phyloP scores from a whole-genome alignment of 2,329 filamentous ascomycete species.

The Arthrocladium fulminans region DNA sequence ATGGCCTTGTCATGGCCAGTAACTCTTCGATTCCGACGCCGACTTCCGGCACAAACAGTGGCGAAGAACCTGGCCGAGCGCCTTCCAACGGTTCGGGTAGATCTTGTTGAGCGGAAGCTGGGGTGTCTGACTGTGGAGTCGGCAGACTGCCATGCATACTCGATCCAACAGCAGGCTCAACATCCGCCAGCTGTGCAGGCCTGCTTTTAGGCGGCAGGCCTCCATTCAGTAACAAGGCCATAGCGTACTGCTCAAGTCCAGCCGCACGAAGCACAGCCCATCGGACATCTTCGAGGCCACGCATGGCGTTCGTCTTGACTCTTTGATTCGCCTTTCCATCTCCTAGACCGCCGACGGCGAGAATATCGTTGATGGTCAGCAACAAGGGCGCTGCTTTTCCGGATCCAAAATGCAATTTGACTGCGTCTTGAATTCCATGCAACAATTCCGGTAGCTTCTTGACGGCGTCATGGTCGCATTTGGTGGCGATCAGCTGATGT shows the following conservation, averaged over 20 bases:
- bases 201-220: neutral
- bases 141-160: neutral
- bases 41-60: neutral
- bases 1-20: neutral
- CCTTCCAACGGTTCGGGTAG: neutral
- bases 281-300: constrained; percentile 54
- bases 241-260: constrained; percentile 41
- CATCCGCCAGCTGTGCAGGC: neutral
- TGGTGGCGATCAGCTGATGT: constrained; percentile 59
- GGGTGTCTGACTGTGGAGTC: neutral
- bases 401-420: constrained; percentile 33
- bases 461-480: constrained; percentile 44
- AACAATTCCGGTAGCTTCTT: constrained; percentile 32
- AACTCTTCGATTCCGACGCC: neutral
- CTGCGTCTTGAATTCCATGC: constrained; percentile 30
- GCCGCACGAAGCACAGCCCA: constrained; percentile 57
- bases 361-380: constrained; percentile 26
- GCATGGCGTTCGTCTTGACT: constrained; percentile 37
- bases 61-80: neutral
- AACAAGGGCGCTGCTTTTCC: constrained; percentile 29
- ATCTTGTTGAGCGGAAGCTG: neutral
- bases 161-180: too few relatives aligned
- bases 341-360: constrained; percentile 36
- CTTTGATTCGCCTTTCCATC: constrained; percentile 49
- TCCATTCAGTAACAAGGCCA: neutral